A percentile compares a stretch with the other conserved stretches of the same genome.
These are phyloP conservation scores for Fraxinus pennsylvanica DNA, from an alignment of 257 asterid species.

Conservation along the genomic window DNA sequence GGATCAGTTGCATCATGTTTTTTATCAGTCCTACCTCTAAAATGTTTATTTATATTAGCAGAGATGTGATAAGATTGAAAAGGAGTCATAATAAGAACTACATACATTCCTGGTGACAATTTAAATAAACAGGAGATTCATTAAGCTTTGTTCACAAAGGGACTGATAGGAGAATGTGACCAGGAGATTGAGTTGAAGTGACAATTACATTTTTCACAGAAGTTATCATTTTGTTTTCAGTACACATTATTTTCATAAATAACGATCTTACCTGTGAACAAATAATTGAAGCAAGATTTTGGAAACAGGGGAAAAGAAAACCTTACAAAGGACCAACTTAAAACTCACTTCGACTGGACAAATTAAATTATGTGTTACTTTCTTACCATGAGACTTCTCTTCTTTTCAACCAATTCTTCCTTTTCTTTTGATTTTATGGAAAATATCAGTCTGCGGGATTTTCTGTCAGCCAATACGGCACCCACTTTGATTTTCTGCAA, in stretches of 20 bases:
- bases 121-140: neutral
- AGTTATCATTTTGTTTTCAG: neutral
- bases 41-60: neutral
- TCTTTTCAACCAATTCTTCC: conserved; percentile 73
- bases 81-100: neutral
- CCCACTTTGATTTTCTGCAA: conserved; percentile 71
- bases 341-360: neutral
- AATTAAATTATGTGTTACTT: conserved; percentile 7
- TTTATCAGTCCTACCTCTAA: neutral
- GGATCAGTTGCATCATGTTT: neutral
- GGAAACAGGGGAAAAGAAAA: conserved; percentile 1
- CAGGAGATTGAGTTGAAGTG: neutral
- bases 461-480: conserved; percentile 71
- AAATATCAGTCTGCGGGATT: conserved; percentile 72
- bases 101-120: neutral
- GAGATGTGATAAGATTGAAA: neutral
- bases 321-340: neutral
- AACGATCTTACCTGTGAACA: neutral
- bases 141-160: neutral
- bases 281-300: conserved; percentile 1
- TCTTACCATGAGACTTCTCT: conserved; percentile 78
- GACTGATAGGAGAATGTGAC: neutral
- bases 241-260: neutral
- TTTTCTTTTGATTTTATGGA: conserved; percentile 72
- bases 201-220: neutral